Conservation (phyloP, 805 yeast species). For the Metschnikowia gelsemii region DNA sequence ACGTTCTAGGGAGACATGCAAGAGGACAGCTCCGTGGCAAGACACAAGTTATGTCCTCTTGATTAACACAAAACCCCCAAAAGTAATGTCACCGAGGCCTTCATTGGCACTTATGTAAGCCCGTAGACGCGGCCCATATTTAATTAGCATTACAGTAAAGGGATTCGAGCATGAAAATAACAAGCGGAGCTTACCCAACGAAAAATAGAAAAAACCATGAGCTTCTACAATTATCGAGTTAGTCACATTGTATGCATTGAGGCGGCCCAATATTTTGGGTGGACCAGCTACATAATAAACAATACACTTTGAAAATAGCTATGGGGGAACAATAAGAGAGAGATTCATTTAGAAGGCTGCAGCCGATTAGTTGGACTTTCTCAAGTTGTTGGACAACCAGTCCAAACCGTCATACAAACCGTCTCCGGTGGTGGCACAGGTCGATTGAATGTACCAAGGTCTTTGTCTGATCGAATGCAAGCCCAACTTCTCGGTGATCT, state of each 20-base stretch:
- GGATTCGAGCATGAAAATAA: not conserved
- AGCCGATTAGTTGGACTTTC: slow-evolving; percentile 19
- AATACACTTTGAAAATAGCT: slow-evolving; percentile 3
- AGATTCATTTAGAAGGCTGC: slow-evolving; percentile 1
- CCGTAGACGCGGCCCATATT: no score
- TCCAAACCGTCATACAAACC: slow-evolving; percentile 50
- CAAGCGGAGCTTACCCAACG: not conserved
- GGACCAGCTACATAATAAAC: slow-evolving; percentile 14
- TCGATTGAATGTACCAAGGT: slow-evolving; percentile 99
- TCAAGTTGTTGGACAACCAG: slow-evolving; percentile 28
- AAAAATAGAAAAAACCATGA: not conserved
- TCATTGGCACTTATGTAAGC: no score
- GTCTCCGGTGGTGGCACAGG: slow-evolving; percentile 99
- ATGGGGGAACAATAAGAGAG: slow-evolving; percentile 1
- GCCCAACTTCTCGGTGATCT: slow-evolving; percentile 94
- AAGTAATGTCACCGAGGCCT: no score
- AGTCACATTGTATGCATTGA: slow-evolving; percentile 16
- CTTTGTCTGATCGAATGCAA: slow-evolving; percentile 97
- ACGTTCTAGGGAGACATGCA: no score
- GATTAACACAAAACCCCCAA: no score
- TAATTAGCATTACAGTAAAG: no score
- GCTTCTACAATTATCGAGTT: no score
- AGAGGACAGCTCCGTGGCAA: no score
- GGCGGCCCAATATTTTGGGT: slow-evolving; percentile 4
- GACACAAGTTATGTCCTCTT: no score